Evolutionary conservation across 139 green algal genomes (phyloP), one percentile per base, ranked within the genome.

Genomic region (Volvox africanus): DNA sequence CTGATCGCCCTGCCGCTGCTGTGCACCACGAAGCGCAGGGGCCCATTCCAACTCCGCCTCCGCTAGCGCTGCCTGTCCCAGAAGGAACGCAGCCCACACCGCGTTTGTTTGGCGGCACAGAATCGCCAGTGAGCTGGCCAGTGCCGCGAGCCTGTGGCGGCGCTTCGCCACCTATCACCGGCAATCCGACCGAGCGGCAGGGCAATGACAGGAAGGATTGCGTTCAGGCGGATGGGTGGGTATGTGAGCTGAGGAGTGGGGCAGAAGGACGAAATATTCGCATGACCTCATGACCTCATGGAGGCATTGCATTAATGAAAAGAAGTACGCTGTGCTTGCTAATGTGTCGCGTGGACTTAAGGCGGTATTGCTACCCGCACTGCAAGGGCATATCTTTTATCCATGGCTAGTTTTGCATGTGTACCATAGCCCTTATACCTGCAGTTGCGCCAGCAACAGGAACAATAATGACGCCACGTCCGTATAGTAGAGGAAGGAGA

Each of bases 401-500:
- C 44, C 9, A 55, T 14, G 9, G 5, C 44, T 55, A 9, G 44
- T 5, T 55, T 55, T 55, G 9, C 44, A 55, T 14, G 9, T 9
- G 44, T 14, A 9, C 44, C 44, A 9, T 55, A 55, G 44, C 44
- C 44, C 44, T 55, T 55, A 55, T 55, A 86, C 85, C 85, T 82
- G 35, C 67, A 95, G 83, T 65, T 93, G 86, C 61, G 86, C 93
- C 18, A 94, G 88, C 81, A 99, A 85, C 0, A 97, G 88, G 44
- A 97, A 96, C 2, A 96, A 89, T 33, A 95, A 82, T 26, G 96
- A 96, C n/a, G 91, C 94, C 12, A 98, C 95, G 86, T 99, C 98
- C 1, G 98, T 99, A 94, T 99, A 99, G 89, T 96, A 99, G 1
- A 99, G 88, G 80, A 97, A 98, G 18, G 87, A 86, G 91, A 96